Conservation (phyloP, 805 yeast genomes). For the Lipomyces starkeyi region DNA sequence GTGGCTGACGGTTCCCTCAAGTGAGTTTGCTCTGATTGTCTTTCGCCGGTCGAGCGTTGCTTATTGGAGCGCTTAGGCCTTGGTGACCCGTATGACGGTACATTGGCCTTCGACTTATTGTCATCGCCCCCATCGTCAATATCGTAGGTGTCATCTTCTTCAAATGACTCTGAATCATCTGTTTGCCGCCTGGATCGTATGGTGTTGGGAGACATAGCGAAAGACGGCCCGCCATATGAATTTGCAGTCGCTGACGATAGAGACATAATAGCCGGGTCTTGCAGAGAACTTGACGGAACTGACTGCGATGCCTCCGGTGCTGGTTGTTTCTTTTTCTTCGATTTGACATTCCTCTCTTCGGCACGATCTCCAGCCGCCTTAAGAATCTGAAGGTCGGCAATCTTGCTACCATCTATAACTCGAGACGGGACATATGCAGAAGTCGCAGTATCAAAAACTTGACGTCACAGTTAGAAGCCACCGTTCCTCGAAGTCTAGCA, state of each 20-base stretch:
- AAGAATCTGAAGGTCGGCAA: conserved; percentile 39
- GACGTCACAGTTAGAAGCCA: conserved; percentile 23
- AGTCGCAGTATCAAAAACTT: conserved; percentile 29
- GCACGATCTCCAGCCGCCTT: conserved; percentile 46
- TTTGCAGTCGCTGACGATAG: conserved; percentile 7
- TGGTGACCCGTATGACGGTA: neutral
- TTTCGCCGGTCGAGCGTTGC: neutral
- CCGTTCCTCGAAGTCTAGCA: neutral
- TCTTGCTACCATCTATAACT: conserved; percentile 30
- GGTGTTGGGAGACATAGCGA: conserved; percentile 13
- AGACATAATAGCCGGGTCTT: conserved; percentile 36
- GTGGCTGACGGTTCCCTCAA: conserved; percentile 31
- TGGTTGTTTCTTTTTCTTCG: conserved; percentile 15
- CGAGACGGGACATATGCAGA: conserved; percentile 25
- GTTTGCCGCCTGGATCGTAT: conserved; percentile 4
- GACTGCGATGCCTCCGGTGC: neutral
- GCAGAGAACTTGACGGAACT: neutral
- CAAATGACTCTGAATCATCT: conserved; percentile 13
- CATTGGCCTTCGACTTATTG: neutral
- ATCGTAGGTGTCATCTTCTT: neutral
- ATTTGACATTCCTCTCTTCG: neutral
- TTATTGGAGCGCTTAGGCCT: conserved; percentile 2
- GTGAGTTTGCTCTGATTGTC: neutral
- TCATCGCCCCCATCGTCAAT: conserved; percentile 8
- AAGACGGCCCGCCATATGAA: conserved; percentile 14